Evolutionary conservation across 306 rosid species (phyloP), one percentile per base, ranked within the genome.

Genomic region (Ormosia semicastrata): DNA sequence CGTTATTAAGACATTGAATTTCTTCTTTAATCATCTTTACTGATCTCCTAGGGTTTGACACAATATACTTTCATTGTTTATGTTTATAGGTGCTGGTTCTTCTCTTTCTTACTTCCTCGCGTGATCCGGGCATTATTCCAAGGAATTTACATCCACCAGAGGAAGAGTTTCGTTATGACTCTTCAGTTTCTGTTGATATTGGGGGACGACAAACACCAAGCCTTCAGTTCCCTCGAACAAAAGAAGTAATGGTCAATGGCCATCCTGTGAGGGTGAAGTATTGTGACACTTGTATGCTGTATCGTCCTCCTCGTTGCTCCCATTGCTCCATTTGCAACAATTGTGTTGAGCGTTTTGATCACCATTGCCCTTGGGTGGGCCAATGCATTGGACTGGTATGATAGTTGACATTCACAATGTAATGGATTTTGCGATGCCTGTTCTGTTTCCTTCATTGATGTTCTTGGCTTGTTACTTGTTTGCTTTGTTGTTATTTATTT

Each of bases 341-440:
- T 71, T 95, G 98, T 80, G 97, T 95, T 82, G 97, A 95, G 81
- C 98, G 94, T 67, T 95, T 95, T 82, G 98, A 95, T 84, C 98
- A 95, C 69, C 98, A 95, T 68, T 95, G 98, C 88, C 98, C 98
- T 84, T 95, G 98, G 98, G 98, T 95, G 76, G 98, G 98, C 60
- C 98, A 94, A 83, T 94, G 98, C 85, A 93, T 94, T 89, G 98
- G 98, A 75, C 88, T 88, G 97, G 98, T 94, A 90, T 58, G 91
- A 66, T 68, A 53, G 66, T 69, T 73, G 50, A 39, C 52, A 10
- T 81, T 50, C 66, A 39, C 53, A 18, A 52, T 54, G 41, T 50
- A 37, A 9, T 17, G 62, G 14, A 33, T 64, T 40, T 62, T 43
- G 53, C 63, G 74, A 62, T 59, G 65, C 47, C 33, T 66, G 41